Conservation (phyloP, 768 basidiomycete species). For the Guyanaporus albipodus region DNA sequence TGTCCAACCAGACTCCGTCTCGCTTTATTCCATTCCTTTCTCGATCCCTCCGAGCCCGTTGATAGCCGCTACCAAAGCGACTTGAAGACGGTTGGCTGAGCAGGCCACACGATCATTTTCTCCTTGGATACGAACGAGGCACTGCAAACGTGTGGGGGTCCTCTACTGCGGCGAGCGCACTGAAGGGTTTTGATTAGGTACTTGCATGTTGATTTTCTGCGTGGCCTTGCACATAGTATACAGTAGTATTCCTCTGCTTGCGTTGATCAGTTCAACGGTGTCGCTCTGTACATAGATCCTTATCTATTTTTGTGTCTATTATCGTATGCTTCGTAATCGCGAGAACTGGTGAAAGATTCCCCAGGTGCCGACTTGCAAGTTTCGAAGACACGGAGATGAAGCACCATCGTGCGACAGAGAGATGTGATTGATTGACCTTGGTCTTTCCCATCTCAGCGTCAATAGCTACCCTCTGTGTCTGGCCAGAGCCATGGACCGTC, state of each 20-base stretch:
- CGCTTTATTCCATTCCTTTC: conserved; percentile 34
- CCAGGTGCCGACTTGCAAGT: no score
- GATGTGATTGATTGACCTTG: no score
- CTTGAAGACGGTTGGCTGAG: conserved; percentile 19
- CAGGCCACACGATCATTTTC: conserved; percentile 15
- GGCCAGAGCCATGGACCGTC: conserved; percentile 27
- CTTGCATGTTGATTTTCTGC: conserved; percentile 18
- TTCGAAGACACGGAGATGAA: no score
- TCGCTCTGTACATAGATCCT: conserved; percentile 31
- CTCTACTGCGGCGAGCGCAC: conserved; percentile 12
- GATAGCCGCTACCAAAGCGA: conserved; percentile 15
- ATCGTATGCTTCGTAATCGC: conserved; percentile 22
- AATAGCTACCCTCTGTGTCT: no score
- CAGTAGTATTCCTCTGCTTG: conserved; percentile 22
- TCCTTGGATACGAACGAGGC: conserved; percentile 17
- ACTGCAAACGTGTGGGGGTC: conserved; percentile 17
- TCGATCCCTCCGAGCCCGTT: conserved; percentile 33
- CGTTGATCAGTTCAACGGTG: conserved; percentile 18
- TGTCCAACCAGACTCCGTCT: conserved; percentile 32
- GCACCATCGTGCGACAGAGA: no score
- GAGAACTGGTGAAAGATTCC: no score
- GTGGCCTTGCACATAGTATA: conserved; percentile 18
- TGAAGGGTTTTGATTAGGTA: conserved; percentile 17
- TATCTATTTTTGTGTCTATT: conserved; percentile 26
- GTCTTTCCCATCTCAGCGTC: no score